phyloP scores from a whole-genome alignment of 1,284 basidiomycete genomes.

The Tilletia indica region DNA sequence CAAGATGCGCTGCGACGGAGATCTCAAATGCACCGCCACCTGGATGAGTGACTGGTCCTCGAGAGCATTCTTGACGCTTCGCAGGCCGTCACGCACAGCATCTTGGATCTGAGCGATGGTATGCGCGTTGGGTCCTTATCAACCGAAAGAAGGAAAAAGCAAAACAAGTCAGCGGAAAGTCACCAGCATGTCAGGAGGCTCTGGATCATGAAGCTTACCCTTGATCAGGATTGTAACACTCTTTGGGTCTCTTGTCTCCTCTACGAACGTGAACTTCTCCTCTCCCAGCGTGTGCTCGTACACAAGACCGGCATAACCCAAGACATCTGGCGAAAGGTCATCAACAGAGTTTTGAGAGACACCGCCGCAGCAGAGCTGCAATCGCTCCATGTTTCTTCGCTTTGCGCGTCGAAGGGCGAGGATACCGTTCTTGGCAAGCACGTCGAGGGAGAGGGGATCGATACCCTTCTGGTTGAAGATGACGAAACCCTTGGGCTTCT shows the following conservation, averaged over 20 bases:
- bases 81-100: slow-evolving; percentile 90
- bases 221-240: slow-evolving; percentile 88
- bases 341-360: slow-evolving; percentile 97
- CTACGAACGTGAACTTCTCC: slow-evolving; percentile 97
- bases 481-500: slow-evolving; percentile 79
- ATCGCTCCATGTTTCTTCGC: slow-evolving; percentile 64
- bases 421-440: slow-evolving; percentile 95
- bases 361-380: slow-evolving; percentile 81
- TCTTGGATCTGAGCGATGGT: slow-evolving; percentile 96
- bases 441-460: slow-evolving; percentile 93
- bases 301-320: slow-evolving; percentile 96
- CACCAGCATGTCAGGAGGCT: no score
- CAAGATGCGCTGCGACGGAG: slow-evolving; percentile 80
- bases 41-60: slow-evolving; percentile 83
- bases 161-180: no score
- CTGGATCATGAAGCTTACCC: slow-evolving; percentile 17
- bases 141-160: no score
- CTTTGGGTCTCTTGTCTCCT: slow-evolving; percentile 95
- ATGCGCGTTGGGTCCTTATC: slow-evolving; percentile 81
- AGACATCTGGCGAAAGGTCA: slow-evolving; percentile 82
- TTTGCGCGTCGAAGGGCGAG: slow-evolving; percentile 91
- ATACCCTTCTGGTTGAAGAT: slow-evolving; percentile 99
- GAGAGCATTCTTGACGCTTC: slow-evolving; percentile 93
- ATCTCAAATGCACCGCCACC: slow-evolving; percentile 98
- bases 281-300: slow-evolving; percentile 99